These are phyloP conservation scores for Deuterostichococcus epilithicus DNA, from an alignment of 139 green algal genomes.

Conservation along the genomic window DNA sequence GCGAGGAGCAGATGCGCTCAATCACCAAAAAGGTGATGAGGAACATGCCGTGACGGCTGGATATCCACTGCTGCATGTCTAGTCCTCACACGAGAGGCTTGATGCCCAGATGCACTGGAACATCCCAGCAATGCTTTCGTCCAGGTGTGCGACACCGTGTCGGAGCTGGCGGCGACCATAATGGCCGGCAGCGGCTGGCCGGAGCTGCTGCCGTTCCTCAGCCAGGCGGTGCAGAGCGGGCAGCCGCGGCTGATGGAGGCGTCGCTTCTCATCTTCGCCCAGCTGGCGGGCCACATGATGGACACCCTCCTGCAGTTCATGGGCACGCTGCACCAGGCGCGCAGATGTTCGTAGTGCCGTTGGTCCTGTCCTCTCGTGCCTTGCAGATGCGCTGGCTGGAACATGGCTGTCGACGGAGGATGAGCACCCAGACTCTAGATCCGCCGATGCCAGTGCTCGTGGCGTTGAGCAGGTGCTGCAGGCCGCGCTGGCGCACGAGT, in stretches of 20 bases:
- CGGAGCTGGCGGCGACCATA: conserved; percentile 71
- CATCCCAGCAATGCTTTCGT: neutral
- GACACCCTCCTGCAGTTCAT: conserved; percentile 62
- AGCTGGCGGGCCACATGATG: conserved; percentile 71
- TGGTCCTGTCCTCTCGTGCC: too few relatives aligned
- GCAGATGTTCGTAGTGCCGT: neutral
- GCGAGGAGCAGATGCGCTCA: conserved; percentile 40
- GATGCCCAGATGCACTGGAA: neutral
- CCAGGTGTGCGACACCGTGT: conserved; percentile 80
- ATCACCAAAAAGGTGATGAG: conserved; percentile 40
- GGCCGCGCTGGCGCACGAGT: conserved; percentile 33
- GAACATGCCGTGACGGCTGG: neutral
- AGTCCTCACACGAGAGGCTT: neutral
- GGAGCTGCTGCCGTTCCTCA: conserved; percentile 91
- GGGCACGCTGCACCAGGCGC: conserved; percentile 44
- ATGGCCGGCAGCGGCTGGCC: conserved; percentile 71
- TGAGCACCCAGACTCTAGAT: too few relatives aligned
- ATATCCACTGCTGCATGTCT: neutral
- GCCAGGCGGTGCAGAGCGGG: conserved; percentile 64
- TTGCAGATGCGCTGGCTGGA: neutral
- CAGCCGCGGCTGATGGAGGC: conserved; percentile 45
- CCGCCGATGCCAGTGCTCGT: neutral
- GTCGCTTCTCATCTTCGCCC: conserved; percentile 63
- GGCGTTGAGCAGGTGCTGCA: conserved; percentile 18
- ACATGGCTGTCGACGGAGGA: too few relatives aligned